Evolutionary conservation across 148 eudicot genomes (phyloP).

Genomic region (Fagopyrum esculentum): DNA sequence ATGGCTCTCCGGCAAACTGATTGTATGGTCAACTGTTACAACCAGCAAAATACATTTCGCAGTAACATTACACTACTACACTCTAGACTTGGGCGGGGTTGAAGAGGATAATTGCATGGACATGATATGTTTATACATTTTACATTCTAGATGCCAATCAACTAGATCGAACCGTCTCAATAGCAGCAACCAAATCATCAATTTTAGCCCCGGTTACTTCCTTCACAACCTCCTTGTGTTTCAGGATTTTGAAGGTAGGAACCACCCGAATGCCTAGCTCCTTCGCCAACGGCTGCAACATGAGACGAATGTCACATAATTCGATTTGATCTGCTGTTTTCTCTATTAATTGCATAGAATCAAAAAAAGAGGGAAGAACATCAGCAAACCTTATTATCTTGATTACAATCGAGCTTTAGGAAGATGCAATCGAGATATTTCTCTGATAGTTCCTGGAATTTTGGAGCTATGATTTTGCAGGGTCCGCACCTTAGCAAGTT

Average conservation of each 20-base stretch:
- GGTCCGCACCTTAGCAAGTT: slow-evolving; percentile 72
- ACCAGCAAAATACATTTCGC: not conserved
- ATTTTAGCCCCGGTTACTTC: slow-evolving; percentile 90
- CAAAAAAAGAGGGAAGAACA: not conserved
- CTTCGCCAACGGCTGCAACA: slow-evolving; percentile 70
- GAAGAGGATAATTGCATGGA: not conserved
- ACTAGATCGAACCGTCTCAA: slow-evolving; percentile 45
- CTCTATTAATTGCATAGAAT: not conserved
- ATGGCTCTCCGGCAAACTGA: not conserved
- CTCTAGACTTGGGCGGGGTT: not conserved
- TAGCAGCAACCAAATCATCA: slow-evolving; percentile 63
- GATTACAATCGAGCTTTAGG: slow-evolving; percentile 85
- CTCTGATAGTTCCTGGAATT: slow-evolving; percentile 54
- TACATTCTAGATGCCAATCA: slow-evolving; percentile 17
- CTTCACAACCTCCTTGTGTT: slow-evolving; percentile 51
- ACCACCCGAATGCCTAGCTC: slow-evolving; percentile 79
- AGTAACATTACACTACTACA: not conserved
- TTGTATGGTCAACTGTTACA: not conserved
- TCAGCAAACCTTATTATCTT: slow-evolving; percentile 57
- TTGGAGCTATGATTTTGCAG: slow-evolving; percentile 91
- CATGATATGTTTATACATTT: not conserved
- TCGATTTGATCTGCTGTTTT: not conserved
- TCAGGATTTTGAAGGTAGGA: slow-evolving; percentile 96
- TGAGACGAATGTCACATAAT: not conserved
- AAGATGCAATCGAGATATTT: slow-evolving; percentile 63